These are phyloP conservation scores for Penicillium diatomitis DNA, from an alignment of 495 filamentous ascomycete genomes.

Conservation along the genomic window DNA sequence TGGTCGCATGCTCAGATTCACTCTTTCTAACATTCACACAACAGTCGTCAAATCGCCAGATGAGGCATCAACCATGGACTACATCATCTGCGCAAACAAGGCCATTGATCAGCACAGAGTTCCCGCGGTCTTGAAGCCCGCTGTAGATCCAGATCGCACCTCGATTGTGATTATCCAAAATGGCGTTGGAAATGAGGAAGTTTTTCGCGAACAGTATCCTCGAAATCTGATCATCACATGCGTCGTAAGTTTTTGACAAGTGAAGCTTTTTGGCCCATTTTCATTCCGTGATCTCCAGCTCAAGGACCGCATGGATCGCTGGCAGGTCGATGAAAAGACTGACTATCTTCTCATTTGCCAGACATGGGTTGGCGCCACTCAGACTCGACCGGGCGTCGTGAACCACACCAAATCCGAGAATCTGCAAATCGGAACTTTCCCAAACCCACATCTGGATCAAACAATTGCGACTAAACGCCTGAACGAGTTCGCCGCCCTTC, in stretches of 20 bases:
- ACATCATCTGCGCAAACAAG: constrained; percentile 43
- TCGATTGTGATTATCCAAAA: constrained; percentile 61
- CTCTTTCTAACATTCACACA: not conserved
- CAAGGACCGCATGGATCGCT: too few relatives aligned
- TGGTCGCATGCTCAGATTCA: not conserved
- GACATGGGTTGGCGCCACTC: constrained; percentile 43
- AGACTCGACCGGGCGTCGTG: constrained; percentile 35
- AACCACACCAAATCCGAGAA: constrained; percentile 40
- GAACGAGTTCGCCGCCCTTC: constrained; percentile 26
- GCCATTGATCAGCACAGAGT: constrained; percentile 36
- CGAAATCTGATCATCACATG: constrained; percentile 47
- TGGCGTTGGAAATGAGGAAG: constrained; percentile 58
- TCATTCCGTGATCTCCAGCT: too few relatives aligned
- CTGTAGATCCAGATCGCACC: constrained; percentile 19
- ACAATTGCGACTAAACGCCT: constrained; percentile 23
- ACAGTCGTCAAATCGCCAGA: constrained; percentile 34
- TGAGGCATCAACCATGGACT: constrained; percentile 30
- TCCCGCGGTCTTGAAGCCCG: constrained; percentile 28
- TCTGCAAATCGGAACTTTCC: constrained; percentile 38
- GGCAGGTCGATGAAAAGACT: not conserved
- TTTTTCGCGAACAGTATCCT: constrained; percentile 50
- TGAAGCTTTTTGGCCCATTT: too few relatives aligned
- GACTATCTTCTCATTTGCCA: constrained; percentile 2
- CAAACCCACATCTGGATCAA: constrained; percentile 19
- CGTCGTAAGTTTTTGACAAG: constrained; percentile 27